Evolutionary conservation across 495 filamentous ascomycete genomes (phyloP).

Genomic region (Echria macrotheca): DNA sequence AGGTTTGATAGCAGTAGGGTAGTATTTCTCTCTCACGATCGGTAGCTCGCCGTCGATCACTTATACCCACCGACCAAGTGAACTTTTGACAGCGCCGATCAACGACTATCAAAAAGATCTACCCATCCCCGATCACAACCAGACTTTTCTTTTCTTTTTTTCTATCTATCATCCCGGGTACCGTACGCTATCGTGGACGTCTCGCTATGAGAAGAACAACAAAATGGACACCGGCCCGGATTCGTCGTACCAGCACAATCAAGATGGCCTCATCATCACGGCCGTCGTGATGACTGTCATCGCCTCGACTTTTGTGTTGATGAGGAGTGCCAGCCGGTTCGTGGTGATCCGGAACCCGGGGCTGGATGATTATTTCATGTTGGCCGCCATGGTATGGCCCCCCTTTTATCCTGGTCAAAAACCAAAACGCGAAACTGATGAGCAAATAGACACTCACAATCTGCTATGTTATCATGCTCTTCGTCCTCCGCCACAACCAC

Average conservation of each 20-base stretch:
- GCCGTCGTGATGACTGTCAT: conserved; percentile 14
- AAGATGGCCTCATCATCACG: conserved; percentile 12
- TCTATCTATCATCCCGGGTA: too few relatives aligned
- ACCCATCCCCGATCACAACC: too few relatives aligned
- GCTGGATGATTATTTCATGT: conserved; percentile 31
- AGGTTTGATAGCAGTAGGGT: too few relatives aligned
- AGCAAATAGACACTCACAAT: conserved; percentile 31
- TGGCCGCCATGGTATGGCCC: conserved; percentile 21
- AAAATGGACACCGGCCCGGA: too few relatives aligned
- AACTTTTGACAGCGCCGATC: too few relatives aligned
- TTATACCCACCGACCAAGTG: too few relatives aligned
- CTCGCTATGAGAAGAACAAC: too few relatives aligned
- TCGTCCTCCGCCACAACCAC: conserved; percentile 23
- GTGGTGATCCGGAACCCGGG: conserved; percentile 26
- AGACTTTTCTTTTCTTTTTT: too few relatives aligned
- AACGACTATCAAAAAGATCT: too few relatives aligned
- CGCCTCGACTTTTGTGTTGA: conserved; percentile 20
- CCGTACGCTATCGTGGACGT: too few relatives aligned
- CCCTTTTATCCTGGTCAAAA: not conserved
- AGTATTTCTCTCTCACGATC: too few relatives aligned
- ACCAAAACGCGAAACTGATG: not conserved
- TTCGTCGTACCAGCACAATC: conserved; percentile 4
- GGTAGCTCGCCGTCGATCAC: too few relatives aligned
- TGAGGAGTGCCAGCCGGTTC: conserved; percentile 25
- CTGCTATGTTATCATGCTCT: conserved; percentile 30